Conservation (phyloP, 139 green algal genomes). For the Dunaliella sp. region DNA sequence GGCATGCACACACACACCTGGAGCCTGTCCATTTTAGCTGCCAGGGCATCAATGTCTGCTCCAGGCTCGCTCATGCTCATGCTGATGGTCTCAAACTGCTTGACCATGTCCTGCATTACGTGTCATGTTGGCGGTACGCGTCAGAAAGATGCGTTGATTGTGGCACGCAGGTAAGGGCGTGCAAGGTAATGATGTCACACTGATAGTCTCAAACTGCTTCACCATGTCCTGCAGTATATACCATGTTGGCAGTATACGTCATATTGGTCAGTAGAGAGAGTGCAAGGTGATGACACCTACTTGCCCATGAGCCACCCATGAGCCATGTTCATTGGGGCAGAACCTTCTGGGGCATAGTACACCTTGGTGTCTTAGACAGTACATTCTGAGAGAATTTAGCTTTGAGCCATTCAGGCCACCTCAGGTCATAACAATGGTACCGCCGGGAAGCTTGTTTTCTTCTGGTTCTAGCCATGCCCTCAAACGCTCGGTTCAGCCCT, state of each 20-base stretch:
- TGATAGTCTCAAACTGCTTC: constrained; percentile 57
- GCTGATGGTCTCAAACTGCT: constrained; percentile 58
- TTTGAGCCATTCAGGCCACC: no score
- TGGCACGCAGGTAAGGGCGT: neutral
- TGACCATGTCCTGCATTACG: constrained; percentile 30
- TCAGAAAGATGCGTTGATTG: neutral
- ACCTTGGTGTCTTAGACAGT: no score
- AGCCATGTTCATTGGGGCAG: no score
- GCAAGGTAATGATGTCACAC: constrained; percentile 12
- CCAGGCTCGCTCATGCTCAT: constrained; percentile 67
- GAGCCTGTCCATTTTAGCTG: constrained; percentile 70
- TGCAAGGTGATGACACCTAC: neutral
- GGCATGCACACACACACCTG: constrained; percentile 29
- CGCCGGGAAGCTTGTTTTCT: no score
- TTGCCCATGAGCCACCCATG: neutral
- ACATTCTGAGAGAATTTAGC: no score
- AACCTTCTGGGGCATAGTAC: no score
- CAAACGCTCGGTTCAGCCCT: no score
- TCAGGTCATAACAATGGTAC: no score
- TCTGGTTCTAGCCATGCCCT: no score
- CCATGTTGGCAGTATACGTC: neutral
- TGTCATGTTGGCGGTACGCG: neutral
- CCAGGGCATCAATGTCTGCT: constrained; percentile 72
- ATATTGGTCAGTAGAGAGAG: neutral
- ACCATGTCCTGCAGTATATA: constrained; percentile 28